These are phyloP conservation scores for Theobroma cacao DNA, from an alignment of 345 rosid species.

Conservation along the genomic window DNA sequence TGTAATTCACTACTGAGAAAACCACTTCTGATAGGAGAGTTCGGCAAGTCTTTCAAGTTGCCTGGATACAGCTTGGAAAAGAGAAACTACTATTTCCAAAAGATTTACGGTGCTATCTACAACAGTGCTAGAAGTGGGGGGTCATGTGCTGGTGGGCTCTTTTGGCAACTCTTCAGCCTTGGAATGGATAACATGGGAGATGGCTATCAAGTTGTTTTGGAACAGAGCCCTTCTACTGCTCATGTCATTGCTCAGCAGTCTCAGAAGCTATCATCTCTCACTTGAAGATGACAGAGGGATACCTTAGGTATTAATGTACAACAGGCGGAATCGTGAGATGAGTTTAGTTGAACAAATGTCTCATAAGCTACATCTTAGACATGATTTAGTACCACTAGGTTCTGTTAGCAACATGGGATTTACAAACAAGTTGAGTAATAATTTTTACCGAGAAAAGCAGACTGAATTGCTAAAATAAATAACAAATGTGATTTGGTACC, in stretches of 20 bases:
- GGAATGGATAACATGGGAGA: slow-evolving; percentile 46
- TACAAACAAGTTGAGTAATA: no score
- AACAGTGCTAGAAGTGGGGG: slow-evolving; percentile 41
- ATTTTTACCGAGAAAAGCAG: no score
- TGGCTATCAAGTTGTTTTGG: slow-evolving; percentile 60
- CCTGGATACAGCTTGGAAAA: slow-evolving; percentile 42
- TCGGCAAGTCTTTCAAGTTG: slow-evolving; percentile 53
- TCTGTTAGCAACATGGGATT: no score
- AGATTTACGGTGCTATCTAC: slow-evolving; percentile 45
- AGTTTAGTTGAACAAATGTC: neutral
- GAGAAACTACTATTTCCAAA: slow-evolving; percentile 48
- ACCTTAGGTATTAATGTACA: neutral
- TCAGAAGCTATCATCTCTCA: slow-evolving; percentile 32
- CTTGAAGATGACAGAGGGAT: neutral
- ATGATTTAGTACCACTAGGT: neutral
- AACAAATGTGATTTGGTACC: no score
- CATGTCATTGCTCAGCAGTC: slow-evolving; percentile 54
- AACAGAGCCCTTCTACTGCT: slow-evolving; percentile 60
- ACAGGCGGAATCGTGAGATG: neutral
- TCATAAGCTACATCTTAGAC: neutral
- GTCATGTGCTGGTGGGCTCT: slow-evolving; percentile 57
- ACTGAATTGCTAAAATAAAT: no score
- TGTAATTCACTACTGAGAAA: slow-evolving; percentile 39
- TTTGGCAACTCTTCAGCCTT: slow-evolving; percentile 61
- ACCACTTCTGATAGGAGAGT: slow-evolving; percentile 59